A percentile compares a stretch with the other conserved stretches of the same genome.
Conservation (phyloP, 1,284 basidiomycete genomes). For the Ustilago nuda region DNA sequence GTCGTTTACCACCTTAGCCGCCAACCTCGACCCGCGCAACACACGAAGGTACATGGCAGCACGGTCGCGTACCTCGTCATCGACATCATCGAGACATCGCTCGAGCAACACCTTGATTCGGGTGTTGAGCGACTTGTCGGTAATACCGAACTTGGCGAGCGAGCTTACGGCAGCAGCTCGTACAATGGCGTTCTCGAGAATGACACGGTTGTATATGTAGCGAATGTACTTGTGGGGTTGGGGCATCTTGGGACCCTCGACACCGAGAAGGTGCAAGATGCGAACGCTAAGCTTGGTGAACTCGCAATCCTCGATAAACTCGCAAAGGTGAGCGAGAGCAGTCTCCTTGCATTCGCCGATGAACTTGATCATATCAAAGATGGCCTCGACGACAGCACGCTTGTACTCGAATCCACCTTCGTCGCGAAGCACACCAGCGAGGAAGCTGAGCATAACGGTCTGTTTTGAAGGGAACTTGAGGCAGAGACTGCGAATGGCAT, state of each 20-base stretch:
- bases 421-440: conserved; percentile 68
- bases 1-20: conserved; percentile 88
- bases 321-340: conserved; percentile 97
- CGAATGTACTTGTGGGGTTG: conserved; percentile 98
- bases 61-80: conserved; percentile 98
- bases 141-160: conserved; percentile 94
- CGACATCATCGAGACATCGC: conserved; percentile 96
- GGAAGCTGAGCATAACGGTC: conserved; percentile 75
- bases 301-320: conserved; percentile 99
- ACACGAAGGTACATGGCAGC: conserved; percentile 87
- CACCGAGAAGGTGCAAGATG: conserved; percentile 91
- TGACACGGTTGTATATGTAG: conserved; percentile 99
- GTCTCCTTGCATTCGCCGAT: conserved; percentile 88
- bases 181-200: conserved; percentile 97
- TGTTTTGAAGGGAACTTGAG: conserved; percentile 99
- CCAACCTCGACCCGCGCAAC: conserved; percentile 82
- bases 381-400: conserved; percentile 97
- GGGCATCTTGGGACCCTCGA: conserved; percentile 93
- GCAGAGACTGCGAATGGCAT: conserved; percentile 96
- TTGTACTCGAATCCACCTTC: conserved; percentile 99
- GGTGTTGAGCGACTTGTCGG: conserved; percentile 81
- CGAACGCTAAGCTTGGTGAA: conserved; percentile 99
- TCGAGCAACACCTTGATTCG: conserved; percentile 79
- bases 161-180: conserved; percentile 94
- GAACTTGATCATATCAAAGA: conserved; percentile 99